Conservation (phyloP, 257 asterid genomes). For the Lycium barbarum region DNA sequence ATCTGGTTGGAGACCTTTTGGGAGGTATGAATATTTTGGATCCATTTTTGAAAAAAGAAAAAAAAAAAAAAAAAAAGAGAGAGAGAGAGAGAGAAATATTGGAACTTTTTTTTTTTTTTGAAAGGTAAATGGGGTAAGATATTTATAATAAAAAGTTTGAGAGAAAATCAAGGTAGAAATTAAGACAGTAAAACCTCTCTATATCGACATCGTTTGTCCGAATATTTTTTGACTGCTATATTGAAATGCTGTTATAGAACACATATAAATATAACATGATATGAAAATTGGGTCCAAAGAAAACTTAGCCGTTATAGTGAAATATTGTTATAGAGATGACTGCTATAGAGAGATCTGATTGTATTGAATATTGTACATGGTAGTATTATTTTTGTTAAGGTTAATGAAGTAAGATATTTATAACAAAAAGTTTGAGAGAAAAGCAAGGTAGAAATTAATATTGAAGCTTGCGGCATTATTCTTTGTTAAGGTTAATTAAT, state of each 20-base stretch:
- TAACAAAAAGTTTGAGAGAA: constrained; percentile 6
- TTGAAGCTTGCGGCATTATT: neutral
- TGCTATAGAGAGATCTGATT: neutral
- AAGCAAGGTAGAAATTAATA: neutral
- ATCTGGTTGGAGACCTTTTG: constrained; percentile 38
- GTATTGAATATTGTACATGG: neutral
- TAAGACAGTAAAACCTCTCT: too few species aligned
- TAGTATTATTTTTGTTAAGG: neutral
- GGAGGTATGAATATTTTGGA: constrained; percentile 32
- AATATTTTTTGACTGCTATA: too few species aligned
- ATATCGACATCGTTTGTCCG: too few species aligned
- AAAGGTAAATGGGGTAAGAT: constrained; percentile 24
- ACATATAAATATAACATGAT: neutral
- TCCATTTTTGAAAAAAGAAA: constrained; percentile 28
- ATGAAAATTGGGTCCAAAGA: neutral
- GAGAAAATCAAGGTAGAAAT: constrained; percentile 27
- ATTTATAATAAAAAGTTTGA: neutral
- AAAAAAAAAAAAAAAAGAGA: too few species aligned
- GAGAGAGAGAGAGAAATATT: neutral
- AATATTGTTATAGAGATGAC: neutral
- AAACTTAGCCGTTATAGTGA: neutral
- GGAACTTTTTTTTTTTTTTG: neutral
- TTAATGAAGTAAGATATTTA: neutral
- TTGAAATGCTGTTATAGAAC: neutral
- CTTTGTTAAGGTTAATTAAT: neutral